phyloP scores from a whole-genome alignment of 2,329 filamentous ascomycete genomes.

The Volutella citrinella region DNA sequence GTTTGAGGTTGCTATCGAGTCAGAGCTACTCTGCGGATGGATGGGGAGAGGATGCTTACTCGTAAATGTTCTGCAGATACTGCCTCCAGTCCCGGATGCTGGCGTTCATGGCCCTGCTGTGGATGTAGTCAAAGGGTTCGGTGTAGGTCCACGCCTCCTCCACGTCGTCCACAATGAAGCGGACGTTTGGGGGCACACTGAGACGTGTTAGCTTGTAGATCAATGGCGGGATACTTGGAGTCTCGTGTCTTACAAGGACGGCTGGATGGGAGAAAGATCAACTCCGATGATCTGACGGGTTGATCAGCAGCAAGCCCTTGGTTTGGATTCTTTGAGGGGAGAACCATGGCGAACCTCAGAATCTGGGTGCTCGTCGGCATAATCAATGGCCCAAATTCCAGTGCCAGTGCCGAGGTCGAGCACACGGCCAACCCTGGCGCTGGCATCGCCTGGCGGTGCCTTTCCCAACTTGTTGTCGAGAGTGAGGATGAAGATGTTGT shows the following conservation, averaged over 20 bases:
- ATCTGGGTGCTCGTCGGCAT: conserved; percentile 10
- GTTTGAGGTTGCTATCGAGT: not conserved
- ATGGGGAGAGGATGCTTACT: too few relatives aligned
- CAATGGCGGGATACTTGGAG: too few relatives aligned
- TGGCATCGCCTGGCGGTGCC: conserved; percentile 12
- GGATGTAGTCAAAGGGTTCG: conserved; percentile 3
- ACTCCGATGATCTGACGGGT: conserved; percentile 13
- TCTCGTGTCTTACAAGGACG: conserved; percentile 14
- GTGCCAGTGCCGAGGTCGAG: conserved; percentile 18
- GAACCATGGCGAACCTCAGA: too few relatives aligned
- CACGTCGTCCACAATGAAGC: conserved; percentile 1
- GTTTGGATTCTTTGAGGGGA: too few relatives aligned
- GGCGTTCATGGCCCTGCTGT: conserved; percentile 4
- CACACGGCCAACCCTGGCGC: conserved; percentile 10
- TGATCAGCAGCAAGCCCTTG: too few relatives aligned
- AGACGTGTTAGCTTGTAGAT: too few relatives aligned
- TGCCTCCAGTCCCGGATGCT: conserved; percentile 13
- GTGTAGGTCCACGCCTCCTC: conserved; percentile 2
- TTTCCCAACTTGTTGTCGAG: conserved; percentile 12
- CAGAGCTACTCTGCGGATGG: too few relatives aligned
- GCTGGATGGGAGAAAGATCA: conserved; percentile 17
- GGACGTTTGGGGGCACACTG: conserved; percentile 15
- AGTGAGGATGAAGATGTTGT: conserved; percentile 15
- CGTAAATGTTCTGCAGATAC: conserved; percentile 32
- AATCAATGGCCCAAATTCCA: conserved; percentile 20